Evolutionary conservation across 345 rosid genomes (phyloP).

Genomic region (Pistacia integerrima): DNA sequence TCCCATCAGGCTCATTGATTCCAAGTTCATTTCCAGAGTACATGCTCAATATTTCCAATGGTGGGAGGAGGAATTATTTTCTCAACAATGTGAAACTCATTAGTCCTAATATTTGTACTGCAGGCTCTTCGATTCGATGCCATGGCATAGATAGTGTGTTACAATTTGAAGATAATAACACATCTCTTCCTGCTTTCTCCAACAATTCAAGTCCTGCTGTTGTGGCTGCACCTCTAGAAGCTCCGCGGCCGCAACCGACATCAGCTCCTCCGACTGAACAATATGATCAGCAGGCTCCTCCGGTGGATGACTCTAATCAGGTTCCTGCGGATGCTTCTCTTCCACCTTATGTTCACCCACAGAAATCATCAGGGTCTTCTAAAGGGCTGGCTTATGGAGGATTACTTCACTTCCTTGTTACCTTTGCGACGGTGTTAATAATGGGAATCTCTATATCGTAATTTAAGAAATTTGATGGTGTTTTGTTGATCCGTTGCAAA

Average conservation of each 20-base stretch:
- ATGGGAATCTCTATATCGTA: background rate
- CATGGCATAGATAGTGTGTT: slow-evolving; percentile 75
- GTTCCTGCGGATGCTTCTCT: slow-evolving; percentile 16
- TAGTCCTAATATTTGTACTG: slow-evolving; percentile 63
- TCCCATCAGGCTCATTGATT: slow-evolving; percentile 63
- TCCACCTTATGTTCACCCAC: slow-evolving; percentile 8
- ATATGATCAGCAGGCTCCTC: background rate
- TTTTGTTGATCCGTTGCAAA: no score
- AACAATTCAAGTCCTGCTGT: slow-evolving; percentile 14
- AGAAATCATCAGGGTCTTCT: slow-evolving; percentile 21
- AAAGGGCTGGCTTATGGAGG: background rate
- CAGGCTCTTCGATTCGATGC: slow-evolving; percentile 65
- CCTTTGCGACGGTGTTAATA: slow-evolving; percentile 1
- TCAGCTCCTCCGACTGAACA: background rate
- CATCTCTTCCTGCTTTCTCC: slow-evolving; percentile 36
- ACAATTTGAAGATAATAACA: slow-evolving; percentile 10
- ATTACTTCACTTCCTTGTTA: background rate
- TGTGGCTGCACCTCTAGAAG: background rate
- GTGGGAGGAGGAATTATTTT: slow-evolving; percentile 48
- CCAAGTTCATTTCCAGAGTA: slow-evolving; percentile 54
- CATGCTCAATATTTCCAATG: slow-evolving; percentile 49
- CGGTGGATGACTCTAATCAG: background rate
- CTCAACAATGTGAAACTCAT: slow-evolving; percentile 64
- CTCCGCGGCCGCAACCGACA: slow-evolving; percentile 1
- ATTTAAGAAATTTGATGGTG: no score